A percentile compares a stretch with the other conserved stretches of the same genome.
Conservation (phyloP, 2,329 filamentous ascomycete species). For the Clathrospora elynae region DNA sequence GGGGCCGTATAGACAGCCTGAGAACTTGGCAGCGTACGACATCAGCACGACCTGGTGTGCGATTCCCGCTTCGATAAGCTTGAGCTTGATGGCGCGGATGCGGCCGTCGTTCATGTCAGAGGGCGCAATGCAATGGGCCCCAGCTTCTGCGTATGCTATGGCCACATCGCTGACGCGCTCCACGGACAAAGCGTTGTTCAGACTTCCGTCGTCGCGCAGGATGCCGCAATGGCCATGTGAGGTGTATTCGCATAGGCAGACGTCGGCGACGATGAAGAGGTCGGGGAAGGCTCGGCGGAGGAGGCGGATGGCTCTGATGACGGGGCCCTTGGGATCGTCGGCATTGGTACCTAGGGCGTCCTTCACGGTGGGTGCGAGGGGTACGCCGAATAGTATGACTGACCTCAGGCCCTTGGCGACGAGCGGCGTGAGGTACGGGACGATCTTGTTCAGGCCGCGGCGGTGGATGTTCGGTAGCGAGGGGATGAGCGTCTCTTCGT, state of each 20-base stretch:
- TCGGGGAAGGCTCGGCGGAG: conserved; percentile 84
- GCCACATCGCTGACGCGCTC: conserved; percentile 97
- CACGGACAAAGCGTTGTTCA: conserved; percentile 92
- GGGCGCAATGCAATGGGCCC: conserved; percentile 94
- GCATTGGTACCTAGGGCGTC: conserved; percentile 90
- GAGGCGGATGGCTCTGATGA: conserved; percentile 83
- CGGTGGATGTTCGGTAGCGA: conserved; percentile 90
- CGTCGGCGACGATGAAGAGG: conserved; percentile 88
- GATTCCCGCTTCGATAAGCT: conserved; percentile 92
- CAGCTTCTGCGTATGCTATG: conserved; percentile 93
- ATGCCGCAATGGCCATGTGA: conserved; percentile 98
- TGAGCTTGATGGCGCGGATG: conserved; percentile 96
- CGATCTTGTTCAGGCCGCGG: conserved; percentile 82
- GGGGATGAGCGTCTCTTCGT: conserved; percentile 88
- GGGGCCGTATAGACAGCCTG: conserved; percentile 92
- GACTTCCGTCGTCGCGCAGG: conserved; percentile 84
- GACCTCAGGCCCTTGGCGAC: conserved; percentile 88
- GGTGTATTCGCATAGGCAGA: conserved; percentile 98
- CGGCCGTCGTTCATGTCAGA: conserved; percentile 99
- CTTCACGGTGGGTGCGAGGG: conserved; percentile 78
- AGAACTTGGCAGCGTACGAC: conserved; percentile 98
- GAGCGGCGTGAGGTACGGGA: conserved; percentile 83
- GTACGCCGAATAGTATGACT: conserved; percentile 95
- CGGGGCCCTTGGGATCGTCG: conserved; percentile 90
- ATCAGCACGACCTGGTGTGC: conserved; percentile 90